Evolutionary conservation across 352 stramenopile genomes (phyloP).

Genomic region (Peronospora destructor): DNA sequence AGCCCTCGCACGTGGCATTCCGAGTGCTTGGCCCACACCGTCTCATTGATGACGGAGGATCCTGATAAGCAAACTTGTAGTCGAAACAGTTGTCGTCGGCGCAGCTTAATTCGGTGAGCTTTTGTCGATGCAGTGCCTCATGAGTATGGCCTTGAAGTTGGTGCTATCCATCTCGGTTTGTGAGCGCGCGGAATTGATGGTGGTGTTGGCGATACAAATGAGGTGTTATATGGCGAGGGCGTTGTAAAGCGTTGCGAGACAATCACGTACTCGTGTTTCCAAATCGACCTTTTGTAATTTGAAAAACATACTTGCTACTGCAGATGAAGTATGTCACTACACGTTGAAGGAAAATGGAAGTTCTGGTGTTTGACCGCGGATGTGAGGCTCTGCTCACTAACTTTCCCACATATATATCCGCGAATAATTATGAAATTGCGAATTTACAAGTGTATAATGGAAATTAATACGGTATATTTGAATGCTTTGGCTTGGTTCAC

Average conservation of each 20-base stretch:
- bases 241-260: slow-evolving; percentile 21
- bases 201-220: slow-evolving; percentile 14
- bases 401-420: no score
- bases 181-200: slow-evolving; percentile 15
- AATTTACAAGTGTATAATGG: no score
- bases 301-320: no score
- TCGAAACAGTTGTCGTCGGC: slow-evolving; percentile 11
- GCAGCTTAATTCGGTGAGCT: slow-evolving; percentile 32
- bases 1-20: slow-evolving; percentile 44
- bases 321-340: no score
- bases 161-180: slow-evolving; percentile 9
- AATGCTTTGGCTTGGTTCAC: no score
- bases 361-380: no score
- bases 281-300: no score
- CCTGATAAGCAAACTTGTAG: background rate
- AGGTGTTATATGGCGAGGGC: slow-evolving; percentile 11
- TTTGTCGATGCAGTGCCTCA: slow-evolving; percentile 36
- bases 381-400: no score
- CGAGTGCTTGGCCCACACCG: slow-evolving; percentile 37
- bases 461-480: no score
- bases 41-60: slow-evolving; percentile 1
- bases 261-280: no score
- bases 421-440: no score
- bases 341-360: no score
- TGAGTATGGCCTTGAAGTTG: slow-evolving; percentile 20